phyloP scores from a whole-genome alignment of 192 early-diverging fungal genomes.

The Coemansia sp. region DNA sequence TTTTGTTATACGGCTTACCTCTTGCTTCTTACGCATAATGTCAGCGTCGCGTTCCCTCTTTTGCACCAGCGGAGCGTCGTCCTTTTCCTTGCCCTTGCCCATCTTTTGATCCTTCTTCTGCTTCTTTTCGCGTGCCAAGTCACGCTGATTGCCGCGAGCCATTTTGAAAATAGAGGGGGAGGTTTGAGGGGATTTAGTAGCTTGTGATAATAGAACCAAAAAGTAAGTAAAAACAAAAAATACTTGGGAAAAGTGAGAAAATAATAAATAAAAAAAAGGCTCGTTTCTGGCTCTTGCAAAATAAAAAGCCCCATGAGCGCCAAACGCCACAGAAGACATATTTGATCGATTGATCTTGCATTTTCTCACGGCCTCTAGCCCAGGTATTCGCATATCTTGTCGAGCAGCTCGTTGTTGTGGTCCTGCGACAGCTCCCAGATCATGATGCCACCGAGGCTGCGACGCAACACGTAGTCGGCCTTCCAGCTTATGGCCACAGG shows the following conservation, averaged over 20 bases:
- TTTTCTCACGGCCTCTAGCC: constrained; percentile 12
- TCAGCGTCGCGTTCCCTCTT: constrained; percentile 50
- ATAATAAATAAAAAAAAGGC: not conserved
- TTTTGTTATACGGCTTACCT: not conserved
- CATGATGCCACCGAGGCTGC: constrained; percentile 69
- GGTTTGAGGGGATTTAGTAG: constrained; percentile 7
- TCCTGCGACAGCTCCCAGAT: constrained; percentile 75
- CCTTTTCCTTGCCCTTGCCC: constrained; percentile 31
- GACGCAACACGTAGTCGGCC: constrained; percentile 60
- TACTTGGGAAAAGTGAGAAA: not conserved
- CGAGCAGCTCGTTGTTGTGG: constrained; percentile 38
- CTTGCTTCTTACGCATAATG: constrained; percentile 55
- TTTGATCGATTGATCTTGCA: too few relatives aligned
- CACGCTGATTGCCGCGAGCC: constrained; percentile 59
- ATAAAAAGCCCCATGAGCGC: too few relatives aligned
- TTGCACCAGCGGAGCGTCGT: constrained; percentile 28
- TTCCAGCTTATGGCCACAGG: constrained; percentile 64
- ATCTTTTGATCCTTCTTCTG: constrained; percentile 49
- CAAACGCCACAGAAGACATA: not conserved
- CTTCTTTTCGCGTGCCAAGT: constrained; percentile 48
- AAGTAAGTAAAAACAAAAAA: too few relatives aligned
- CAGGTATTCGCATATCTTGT: constrained; percentile 52
- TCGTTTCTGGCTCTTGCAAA: not conserved
- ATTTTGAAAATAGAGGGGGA: constrained; percentile 23
- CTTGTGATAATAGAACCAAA: not conserved